Base-by-base conservation (phyloP, 768 basidiomycete species). In the Trametes sanguinea region DNA sequence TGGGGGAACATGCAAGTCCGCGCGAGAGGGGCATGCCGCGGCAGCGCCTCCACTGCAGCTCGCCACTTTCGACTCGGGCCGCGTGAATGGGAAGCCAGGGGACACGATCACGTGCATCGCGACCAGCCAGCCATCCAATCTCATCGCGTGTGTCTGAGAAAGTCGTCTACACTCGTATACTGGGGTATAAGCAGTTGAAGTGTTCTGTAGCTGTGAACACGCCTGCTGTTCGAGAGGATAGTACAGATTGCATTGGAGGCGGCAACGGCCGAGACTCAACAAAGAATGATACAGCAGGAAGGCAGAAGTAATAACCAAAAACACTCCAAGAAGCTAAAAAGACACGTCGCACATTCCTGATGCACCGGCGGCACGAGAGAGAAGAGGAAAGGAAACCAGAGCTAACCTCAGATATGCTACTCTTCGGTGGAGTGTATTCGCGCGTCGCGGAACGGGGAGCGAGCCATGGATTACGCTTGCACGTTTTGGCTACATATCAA, bases 401-500 rank as follows among this genome's bases (percentile, higher is more conserved):
- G 42, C 42, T 29, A 30, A 51, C 39, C 14, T 57, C 42, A 30
- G 17, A 14, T 13, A 39, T 10, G 43, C 33, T 7, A 40, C 17
- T 13, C 13, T 8, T 6, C 13, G 32, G 17, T 14, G 32, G n/a
- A n/a, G 44, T 17, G 22, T 17, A 35, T 46, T 43, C 42, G 14
- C 9, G 42, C 8, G 14, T 13, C 13, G 13, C 13, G 16, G 29
- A 22, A 16, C 13, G 13, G n/a, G 35, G 10, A 47, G 48, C 37
- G 30, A 22, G 9, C 6, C 13, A 22, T 14, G 10, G 51, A 37
- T 57, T 27, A 75, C 8, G 46, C 67, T 44, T 74, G 72, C 10
- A 76, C 74, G 56, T 76, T 76, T 52, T 73, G 48, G 37, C 74
- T 75, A 62, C 29, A 46, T 27, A 10, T n/a, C 8, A 51, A 42